Conservation (phyloP, 2,329 filamentous ascomycete genomes). For the Mycosphaerella sp. region DNA sequence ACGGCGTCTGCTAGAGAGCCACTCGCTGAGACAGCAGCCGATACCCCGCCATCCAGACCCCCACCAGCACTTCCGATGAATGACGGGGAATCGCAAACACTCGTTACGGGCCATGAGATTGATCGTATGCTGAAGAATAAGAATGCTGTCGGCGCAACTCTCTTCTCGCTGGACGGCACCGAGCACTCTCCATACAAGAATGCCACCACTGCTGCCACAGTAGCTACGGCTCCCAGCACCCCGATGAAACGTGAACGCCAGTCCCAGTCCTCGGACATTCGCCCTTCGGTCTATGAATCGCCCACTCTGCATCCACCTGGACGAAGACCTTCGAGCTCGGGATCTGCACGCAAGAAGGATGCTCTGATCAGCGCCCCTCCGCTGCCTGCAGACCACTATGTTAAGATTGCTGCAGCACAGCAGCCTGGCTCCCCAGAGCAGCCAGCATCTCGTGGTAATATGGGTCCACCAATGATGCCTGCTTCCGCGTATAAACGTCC, state of each 20-base stretch:
- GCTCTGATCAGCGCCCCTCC: slow-evolving; percentile 47
- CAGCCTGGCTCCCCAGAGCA: slow-evolving; percentile 36
- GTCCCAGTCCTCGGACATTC: slow-evolving; percentile 9
- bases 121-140: slow-evolving; percentile 64
- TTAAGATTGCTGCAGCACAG: slow-evolving; percentile 73
- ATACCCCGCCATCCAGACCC: slow-evolving; percentile 12
- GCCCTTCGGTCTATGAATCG: slow-evolving; percentile 19
- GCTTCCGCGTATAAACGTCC: slow-evolving; percentile 61
- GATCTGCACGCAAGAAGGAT: slow-evolving; percentile 55
- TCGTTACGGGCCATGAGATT: slow-evolving; percentile 73
- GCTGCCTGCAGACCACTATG: slow-evolving; percentile 72
- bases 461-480: slow-evolving; percentile 80
- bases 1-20: slow-evolving; percentile 6
- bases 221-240: slow-evolving; percentile 23
- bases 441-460: slow-evolving; percentile 42
- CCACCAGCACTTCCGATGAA: slow-evolving; percentile 25
- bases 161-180: slow-evolving; percentile 15
- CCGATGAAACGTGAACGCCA: slow-evolving; percentile 10
- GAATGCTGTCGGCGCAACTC: slow-evolving; percentile 13
- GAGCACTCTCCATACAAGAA: slow-evolving; percentile 17
- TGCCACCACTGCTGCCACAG: slow-evolving; percentile 24
- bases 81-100: slow-evolving; percentile 75
- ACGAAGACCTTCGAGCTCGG: slow-evolving; percentile 62
- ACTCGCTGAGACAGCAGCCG: slow-evolving; percentile 13
- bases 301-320: slow-evolving; percentile 15